Percentiles rank a stretch among this genome's conserved stretches.
Evolutionary conservation across 2,329 filamentous ascomycete species (phyloP).

Genomic region (Aspergillus costaricaensis): DNA sequence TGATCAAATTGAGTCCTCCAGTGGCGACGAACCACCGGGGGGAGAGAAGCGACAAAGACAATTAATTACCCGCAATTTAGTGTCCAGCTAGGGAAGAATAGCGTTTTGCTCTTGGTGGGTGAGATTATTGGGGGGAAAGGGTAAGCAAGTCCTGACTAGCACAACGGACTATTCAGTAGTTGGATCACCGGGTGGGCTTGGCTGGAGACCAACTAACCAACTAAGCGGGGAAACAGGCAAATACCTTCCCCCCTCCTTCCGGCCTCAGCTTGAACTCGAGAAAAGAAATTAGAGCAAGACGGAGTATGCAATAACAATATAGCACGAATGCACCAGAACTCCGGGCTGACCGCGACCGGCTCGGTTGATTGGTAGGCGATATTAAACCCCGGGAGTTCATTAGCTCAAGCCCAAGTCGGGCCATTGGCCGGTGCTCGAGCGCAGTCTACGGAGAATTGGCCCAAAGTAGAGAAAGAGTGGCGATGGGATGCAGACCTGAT

Average conservation of each 20-base stretch:
- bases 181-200: too few relatives aligned
- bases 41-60: too few relatives aligned
- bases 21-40: too few relatives aligned
- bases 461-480: conserved; percentile 8
- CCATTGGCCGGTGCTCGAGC: background rate
- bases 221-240: too few relatives aligned
- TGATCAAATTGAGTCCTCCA: background rate
- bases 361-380: conserved; percentile 1
- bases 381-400: background rate
- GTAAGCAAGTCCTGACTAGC: too few relatives aligned
- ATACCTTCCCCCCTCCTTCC: background rate
- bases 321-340: background rate
- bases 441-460: conserved; percentile 12
- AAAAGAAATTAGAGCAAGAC: background rate
- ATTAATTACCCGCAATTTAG: too few relatives aligned
- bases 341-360: background rate
- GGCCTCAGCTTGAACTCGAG: background rate
- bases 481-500: background rate
- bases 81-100: too few relatives aligned
- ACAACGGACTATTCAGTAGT: too few relatives aligned
- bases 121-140: too few relatives aligned
- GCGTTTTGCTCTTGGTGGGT: too few relatives aligned
- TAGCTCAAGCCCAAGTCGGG: background rate
- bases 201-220: too few relatives aligned
- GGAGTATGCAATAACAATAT: background rate